Evolutionary conservation across 176 grass and related monocot genomes (phyloP), one percentile per base, ranked within the genome.

Genomic region (barley (Hordeum vulgare)): DNA sequence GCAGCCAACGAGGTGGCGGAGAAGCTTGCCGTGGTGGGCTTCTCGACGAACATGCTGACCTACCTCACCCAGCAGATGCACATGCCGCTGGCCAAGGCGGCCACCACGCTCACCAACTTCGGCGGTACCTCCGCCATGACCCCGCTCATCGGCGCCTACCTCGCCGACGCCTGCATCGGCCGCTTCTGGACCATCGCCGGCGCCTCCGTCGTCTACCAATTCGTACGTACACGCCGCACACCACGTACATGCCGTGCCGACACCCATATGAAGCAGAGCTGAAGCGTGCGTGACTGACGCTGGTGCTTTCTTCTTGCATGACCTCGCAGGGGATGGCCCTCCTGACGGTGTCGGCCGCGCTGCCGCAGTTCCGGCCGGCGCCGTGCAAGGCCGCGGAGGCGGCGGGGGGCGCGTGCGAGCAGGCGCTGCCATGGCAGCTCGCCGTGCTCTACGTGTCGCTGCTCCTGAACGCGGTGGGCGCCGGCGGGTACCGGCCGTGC

Each of bases 41-140:
- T 97, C 89, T 83, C 74, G 24, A 82, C 94, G 2, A 97, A 97
- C 86, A 97, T 97, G 94, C 71, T 97, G 21, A 93, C 71, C 29
- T 97, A 97, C 85, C 89, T 97, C 2, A 97, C 94, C 11, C 83
- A 88, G 61, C 85, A 97, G 89, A 83, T 97, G 54, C 94, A 94
- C 72, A 61, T 94, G 89, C 91, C 94, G n/a, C 80, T 94, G 2
- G 44, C 74, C 47, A 94, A 97, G 86, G 94, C 91, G 9, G 94
- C 94, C 81, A 97, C 85, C 45, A 97, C 91, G n/a, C 82, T 94
- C 9, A 92, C 94, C 36, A 97, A 94, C 87, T 97, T 90, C 85
- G 67, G 75, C 66, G 94, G 94, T 67, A 88, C 89, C 62, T 86
- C 87, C 45, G 90, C 89, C 82, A 77, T 91, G 41, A 92, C 89